Evolutionary conservation across 345 rosid species (phyloP), one percentile per base, ranked within the genome.

Genomic region (Citrus maxima): DNA sequence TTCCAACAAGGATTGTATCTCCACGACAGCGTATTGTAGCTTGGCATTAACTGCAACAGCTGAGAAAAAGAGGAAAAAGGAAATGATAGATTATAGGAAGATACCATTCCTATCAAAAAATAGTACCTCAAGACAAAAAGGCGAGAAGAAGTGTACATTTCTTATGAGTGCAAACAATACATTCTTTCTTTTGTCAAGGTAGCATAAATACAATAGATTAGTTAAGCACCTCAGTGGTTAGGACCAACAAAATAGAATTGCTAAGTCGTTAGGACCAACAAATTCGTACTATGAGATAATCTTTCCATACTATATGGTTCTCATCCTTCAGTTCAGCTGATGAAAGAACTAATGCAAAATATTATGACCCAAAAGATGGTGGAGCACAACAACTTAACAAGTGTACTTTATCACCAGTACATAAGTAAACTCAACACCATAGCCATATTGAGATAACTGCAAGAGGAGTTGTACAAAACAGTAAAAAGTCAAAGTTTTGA

Each of bases 31-130:
- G 85, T 95, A 95, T 73, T 91, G 93, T 80, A 95, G 95, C 78
- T 91, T 92, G 74, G 90, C 90, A 85, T 95, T 93, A 81, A 93
- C 97, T 13, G 98, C 99, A 72, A 95, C 98, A 87, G 97, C 99
- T 95, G 95, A 80, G 78, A 25, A 27, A 49, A 10, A 63, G 42
- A 34, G 25, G 22, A 67, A 21, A 60, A 22, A 8, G 54, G 56
- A 46, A 46, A 46, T 46, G 51, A 46, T 37, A 61, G 10, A 24
- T 5, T 34, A 65, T 24, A 64, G 37, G 24, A 25, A 75, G 46
- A 61, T 0, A 30, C 71, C 4, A 71, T 19, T 22, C 70, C 6
- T 58, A n/a, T 10, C 3, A 67, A 77, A 22, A 61, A 54, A 54
- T 4, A 66, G 51, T n/a, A 66, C 10, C 8, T 21, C n/a, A 34